Base-by-base conservation (phyloP, 202 grass and related monocot genomes). In the Digitaria exilis region DNA sequence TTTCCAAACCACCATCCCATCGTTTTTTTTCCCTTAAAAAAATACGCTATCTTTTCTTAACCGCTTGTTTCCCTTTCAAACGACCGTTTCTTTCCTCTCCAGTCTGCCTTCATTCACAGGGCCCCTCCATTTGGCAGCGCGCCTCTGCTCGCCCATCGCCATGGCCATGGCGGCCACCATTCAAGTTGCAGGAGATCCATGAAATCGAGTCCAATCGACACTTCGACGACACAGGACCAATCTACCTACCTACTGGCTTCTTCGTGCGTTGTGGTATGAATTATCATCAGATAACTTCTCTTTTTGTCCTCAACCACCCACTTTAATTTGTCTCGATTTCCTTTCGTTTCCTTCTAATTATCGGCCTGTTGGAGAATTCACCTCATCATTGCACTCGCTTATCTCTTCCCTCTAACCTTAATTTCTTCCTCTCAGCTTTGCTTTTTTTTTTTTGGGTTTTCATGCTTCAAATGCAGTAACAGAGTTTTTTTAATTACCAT, bases 1-100 rank as follows among this genome's bases (percentile, higher is more conserved):
- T 82, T 74, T 74, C 80, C 5, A n/a, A 34, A 22, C 65, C 41
- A 54, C 65, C 65, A n/a, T n/a, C n/a, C n/a, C n/a, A 81, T 21
- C 51, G 21, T 39, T 0, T 39, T 39, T n/a, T n/a, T 21, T 21
- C 6, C 4, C 25, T 1, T 2, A 13, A 28, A 14, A 18, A 50
- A 18, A 21, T 17, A 16, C 28, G 2, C 18, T 16, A 8, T 39
- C 8, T 64, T 34, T 9, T 39, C 37, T 66, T 10, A 63, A 63
- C 60, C 31, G 11, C 32, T 39, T 66, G 18, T 21, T 66, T n/a
- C 63, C 63, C 34, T 66, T 66, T 66, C 63, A 39, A 21, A 37
- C 63, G 32, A 17, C 63, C 63, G 63, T 65, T 18, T 35, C 62
- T 10, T 66, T 34, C 18, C 39, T 39, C 17, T 66, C 63, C 32